Conservation (phyloP, 139 green algal genomes). For the Helicosporidium sp. region DNA sequence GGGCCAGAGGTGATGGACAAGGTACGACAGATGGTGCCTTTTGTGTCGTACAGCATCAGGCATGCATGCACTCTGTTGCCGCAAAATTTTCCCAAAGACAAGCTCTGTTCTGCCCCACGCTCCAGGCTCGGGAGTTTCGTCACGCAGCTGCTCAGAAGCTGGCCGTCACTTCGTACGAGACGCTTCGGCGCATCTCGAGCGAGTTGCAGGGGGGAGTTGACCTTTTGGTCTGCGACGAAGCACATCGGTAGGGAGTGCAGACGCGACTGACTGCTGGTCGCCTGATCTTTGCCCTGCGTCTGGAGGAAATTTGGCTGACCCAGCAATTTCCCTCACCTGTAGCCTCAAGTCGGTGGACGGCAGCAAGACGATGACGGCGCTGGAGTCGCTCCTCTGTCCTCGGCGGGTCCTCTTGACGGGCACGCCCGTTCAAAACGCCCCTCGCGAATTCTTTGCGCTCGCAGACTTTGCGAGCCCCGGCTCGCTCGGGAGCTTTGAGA, state of each 20-base stretch:
- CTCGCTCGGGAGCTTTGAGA: conserved; percentile 30
- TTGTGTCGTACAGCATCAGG: no score
- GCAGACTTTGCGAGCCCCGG: conserved; percentile 44
- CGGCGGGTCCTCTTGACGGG: conserved; percentile 54
- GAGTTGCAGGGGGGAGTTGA: conserved; percentile 32
- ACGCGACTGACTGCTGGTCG: no score
- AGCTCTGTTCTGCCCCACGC: no score
- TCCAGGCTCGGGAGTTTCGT: conserved; percentile 22
- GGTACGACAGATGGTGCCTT: no score
- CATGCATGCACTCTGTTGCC: no score
- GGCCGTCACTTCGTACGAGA: conserved; percentile 28
- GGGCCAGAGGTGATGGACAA: no score
- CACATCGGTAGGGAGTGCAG: conserved; percentile 27
- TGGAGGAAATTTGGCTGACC: no score
- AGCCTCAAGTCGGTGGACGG: conserved; percentile 54
- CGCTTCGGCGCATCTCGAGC: conserved; percentile 28
- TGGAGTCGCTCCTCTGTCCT: conserved; percentile 17
- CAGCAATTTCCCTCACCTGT: not conserved
- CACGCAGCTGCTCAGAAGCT: conserved; percentile 3
- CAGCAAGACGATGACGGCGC: conserved; percentile 56
- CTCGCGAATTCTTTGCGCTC: conserved; percentile 32
- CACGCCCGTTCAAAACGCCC: conserved; percentile 69
- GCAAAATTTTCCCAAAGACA: no score
- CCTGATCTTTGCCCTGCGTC: no score
- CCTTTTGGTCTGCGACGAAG: conserved; percentile 69